phyloP scores from a whole-genome alignment of 305 asterid genomes.

The Fraxinus angustifolia region DNA sequence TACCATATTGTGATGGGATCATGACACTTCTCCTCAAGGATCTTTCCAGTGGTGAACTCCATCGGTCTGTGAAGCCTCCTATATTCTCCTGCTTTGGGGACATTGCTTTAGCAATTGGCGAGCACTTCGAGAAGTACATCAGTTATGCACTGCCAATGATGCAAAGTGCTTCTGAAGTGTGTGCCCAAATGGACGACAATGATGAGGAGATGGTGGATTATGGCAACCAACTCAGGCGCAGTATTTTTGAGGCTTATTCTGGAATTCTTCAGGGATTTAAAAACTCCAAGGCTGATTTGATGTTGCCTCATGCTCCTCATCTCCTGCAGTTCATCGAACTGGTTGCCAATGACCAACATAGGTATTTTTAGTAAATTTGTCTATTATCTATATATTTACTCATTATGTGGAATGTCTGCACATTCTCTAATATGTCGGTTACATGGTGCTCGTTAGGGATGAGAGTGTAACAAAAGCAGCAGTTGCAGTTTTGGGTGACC shows the following conservation, averaged over 20 bases:
- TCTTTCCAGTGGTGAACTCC: conserved; percentile 65
- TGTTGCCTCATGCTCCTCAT: conserved; percentile 77
- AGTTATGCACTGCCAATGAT: conserved; percentile 73
- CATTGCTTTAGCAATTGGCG: conserved; percentile 82
- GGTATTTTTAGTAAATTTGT: conserved; percentile 32
- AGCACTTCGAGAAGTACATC: conserved; percentile 69
- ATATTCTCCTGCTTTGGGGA: conserved; percentile 91
- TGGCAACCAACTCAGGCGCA: conserved; percentile 70
- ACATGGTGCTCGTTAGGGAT: conserved; percentile 46
- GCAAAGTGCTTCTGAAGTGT: conserved; percentile 76
- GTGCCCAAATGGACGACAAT: conserved; percentile 54
- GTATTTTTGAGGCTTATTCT: conserved; percentile 91
- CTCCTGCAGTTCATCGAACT: conserved; percentile 66
- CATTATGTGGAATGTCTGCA: neutral
- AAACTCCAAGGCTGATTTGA: conserved; percentile 58
- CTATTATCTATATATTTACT: neutral
- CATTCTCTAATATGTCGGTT: conserved; percentile 12
- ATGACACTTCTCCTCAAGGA: conserved; percentile 80
- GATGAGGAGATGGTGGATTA: conserved; percentile 90
- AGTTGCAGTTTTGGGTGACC: conserved; percentile 78
- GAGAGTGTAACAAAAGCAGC: conserved; percentile 75
- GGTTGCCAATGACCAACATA: conserved; percentile 58
- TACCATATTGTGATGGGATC: conserved; percentile 80
- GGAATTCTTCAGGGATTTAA: conserved; percentile 91
- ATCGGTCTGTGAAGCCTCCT: conserved; percentile 89